Conservation (phyloP, 2,329 filamentous ascomycete genomes). For the Aspergillus novofumigatus region DNA sequence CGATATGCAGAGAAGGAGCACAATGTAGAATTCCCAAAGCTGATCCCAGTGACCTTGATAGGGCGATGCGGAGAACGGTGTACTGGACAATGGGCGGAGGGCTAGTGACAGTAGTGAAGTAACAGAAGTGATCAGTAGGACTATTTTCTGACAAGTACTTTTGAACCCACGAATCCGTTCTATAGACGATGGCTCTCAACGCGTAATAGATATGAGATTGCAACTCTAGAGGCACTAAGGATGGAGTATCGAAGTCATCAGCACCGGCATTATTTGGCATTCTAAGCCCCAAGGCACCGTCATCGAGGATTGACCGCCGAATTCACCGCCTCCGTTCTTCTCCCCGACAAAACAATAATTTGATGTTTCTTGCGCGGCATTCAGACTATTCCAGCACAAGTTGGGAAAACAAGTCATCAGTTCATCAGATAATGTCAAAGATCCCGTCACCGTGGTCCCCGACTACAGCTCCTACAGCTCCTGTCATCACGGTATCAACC, state of each 20-base stretch:
- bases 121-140: background rate
- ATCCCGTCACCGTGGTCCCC: slow-evolving; percentile 1
- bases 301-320: background rate
- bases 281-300: background rate
- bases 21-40: background rate
- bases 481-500: background rate
- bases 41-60: background rate
- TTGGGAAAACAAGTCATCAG: background rate
- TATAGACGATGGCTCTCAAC: background rate
- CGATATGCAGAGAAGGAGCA: background rate
- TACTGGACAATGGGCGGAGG: background rate
- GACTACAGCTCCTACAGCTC: background rate
- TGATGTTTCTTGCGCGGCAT: background rate
- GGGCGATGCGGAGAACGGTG: background rate
- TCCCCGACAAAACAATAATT: background rate
- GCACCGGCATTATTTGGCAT: background rate
- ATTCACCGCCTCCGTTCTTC: background rate
- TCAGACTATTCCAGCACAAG: no score
- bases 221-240: background rate
- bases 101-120: background rate
- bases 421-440: slow-evolving; percentile 1
- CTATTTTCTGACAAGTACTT: background rate
- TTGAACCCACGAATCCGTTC: background rate
- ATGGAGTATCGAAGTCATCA: background rate
- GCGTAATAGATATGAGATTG: background rate